Base-by-base conservation (phyloP, 2,329 filamentous ascomycete species). In the Mycosphaerella arachidis region DNA sequence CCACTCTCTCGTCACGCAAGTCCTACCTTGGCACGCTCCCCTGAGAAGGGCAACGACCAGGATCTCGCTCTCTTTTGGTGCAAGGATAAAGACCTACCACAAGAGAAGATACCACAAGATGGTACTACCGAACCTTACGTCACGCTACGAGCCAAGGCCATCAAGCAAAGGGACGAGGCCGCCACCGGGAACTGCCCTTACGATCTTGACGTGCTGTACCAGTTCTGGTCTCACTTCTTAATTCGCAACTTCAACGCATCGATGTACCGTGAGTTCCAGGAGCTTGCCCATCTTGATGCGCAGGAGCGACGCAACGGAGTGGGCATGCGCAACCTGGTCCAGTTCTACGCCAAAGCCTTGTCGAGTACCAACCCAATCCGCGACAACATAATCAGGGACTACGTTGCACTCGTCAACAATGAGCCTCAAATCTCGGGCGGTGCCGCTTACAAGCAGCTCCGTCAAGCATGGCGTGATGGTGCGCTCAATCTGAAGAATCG, bases 231-330 rank as follows among this genome's bases (percentile, higher is more conserved):
- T 20, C 84, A 88, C 72, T 90, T 89, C 71, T 80, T 92, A 64
- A 82, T 86, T 63, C 81, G 84, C 68, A 87, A 89, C 75, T 91
- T 92, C 81, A 89, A 92, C 73, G 79, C 81, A 60, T 79, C 79
- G 71, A 89, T 92, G 84, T 92, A 92, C 76, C 79, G 84, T 71
- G 88, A 92, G 73, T 91, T 92, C 76, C 84, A 85, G 64, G 77
- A 79, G 68, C 80, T 83, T 72, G 88, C 89, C 57, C 76, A 87
- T 62, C 84, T 87, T 70, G 89, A 92, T 74, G 78, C 81, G 57
- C 73, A 75, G 59, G 73, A 80, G 63, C 78, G 78, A 68, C 75
- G 76, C 68, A 79, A 79, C 61, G 77, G 78, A 60, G 77, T 77
- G 64, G 88, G 88, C 53, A 77, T 89, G 70, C 80, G 79, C 60